Base-by-base conservation (phyloP, 148 eudicot species). In the Linanthus parryae region DNA sequence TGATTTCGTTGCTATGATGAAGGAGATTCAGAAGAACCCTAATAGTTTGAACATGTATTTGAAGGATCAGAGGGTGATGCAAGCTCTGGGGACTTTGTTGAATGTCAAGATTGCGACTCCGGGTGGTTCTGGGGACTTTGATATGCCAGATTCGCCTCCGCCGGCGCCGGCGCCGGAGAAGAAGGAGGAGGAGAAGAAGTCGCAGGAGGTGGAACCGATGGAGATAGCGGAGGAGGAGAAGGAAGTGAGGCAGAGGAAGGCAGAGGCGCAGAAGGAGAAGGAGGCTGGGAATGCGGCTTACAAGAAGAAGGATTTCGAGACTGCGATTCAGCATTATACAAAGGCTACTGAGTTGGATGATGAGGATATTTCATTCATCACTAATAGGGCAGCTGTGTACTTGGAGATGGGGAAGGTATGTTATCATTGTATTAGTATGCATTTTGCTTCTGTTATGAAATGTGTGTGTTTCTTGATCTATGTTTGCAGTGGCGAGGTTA, bases 61-160 rank as follows among this genome's bases (percentile, higher is more conserved):
- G 88, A 78, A 80, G 81, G 99, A 94, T 61, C 96, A 76, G 67
- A 84, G 96, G 66, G 95, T 94, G 21, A 88, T 94, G 99, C 91
- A 88, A 54, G 77, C 96, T 0, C 48, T 94, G 3, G 95, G 96
- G 2, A 95, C 75, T 3, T 53, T 94, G 63, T 47, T 94, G 61
- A 85, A 85, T 30, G 61, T 94, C 37, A 82, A 82, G 52, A 17
- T 92, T n/a, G 59, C 54, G 61, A 52, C 80, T 15, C 57, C 26
- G 71, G 61, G 25, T 48, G 17, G 61, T 13, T 66, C 35, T 24
- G 73, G 67, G 21, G 72, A 63, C 46, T 26, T 6, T 14, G 80
- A 67, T 43, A 27, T 60, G 59, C 55, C 64, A 17, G 68, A 67
- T 26, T 64, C 51, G 0, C 44, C 44, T 12, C 23, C 59, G 3